phyloP scores from a whole-genome alignment of 495 filamentous ascomycete genomes.

The Aspergillus indologenus region DNA sequence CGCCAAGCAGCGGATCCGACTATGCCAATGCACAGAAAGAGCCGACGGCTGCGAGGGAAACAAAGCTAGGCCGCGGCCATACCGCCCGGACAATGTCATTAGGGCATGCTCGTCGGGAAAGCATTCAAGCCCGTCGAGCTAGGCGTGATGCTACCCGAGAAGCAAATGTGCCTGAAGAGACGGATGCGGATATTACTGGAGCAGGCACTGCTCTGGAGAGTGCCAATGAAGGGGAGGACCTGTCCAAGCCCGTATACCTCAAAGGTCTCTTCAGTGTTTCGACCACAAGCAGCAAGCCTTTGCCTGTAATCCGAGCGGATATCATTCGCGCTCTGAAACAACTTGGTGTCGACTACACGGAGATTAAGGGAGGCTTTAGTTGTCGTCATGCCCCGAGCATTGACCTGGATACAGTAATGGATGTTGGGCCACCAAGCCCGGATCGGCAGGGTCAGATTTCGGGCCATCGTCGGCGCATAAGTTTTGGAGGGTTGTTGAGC shows the following conservation, averaged over 20 bases:
- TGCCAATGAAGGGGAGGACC: conserved; percentile 51
- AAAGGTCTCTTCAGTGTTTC: conserved; percentile 98
- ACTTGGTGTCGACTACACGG: conserved; percentile 82
- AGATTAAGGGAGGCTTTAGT: conserved; percentile 91
- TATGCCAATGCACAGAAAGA: conserved; percentile 53
- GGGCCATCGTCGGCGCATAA: conserved; percentile 72
- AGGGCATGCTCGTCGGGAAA: conserved; percentile 84
- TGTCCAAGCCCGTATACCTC: conserved; percentile 87
- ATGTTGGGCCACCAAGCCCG: conserved; percentile 54
- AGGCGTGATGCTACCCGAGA: conserved; percentile 63
- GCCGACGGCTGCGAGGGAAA: conserved; percentile 25
- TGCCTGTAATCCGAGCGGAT: conserved; percentile 78
- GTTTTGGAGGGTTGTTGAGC: conserved; percentile 69
- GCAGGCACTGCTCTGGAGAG: conserved; percentile 50
- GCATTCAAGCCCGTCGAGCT: conserved; percentile 78
- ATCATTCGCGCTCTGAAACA: conserved; percentile 88
- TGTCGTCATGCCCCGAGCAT: conserved; percentile 88
- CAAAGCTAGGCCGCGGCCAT: conserved; percentile 31
- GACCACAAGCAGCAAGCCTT: conserved; percentile 89
- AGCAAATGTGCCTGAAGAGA: conserved; percentile 77
- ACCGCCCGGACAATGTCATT: conserved; percentile 82
- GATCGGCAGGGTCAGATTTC: conserved; percentile 52
- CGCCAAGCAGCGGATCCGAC: conserved; percentile 76
- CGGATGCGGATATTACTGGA: conserved; percentile 55
- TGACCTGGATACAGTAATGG: conserved; percentile 68